Evolutionary conservation across 306 rosid genomes (phyloP), one percentile per base, ranked within the genome.

Genomic region (Purshia tridentata): DNA sequence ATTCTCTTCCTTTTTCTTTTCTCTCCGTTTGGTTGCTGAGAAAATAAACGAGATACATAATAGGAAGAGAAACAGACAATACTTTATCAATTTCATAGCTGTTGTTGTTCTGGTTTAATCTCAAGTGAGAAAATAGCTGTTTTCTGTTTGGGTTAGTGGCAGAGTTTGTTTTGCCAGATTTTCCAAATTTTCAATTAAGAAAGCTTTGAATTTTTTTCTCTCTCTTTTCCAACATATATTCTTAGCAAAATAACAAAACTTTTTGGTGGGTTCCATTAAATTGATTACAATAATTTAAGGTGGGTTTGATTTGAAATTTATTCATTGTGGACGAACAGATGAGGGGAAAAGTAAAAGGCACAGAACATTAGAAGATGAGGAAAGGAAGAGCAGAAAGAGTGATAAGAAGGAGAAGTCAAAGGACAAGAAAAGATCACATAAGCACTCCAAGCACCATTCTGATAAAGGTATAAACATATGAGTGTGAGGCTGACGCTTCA

Each of bases 291-390:
- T 18, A 37, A 12, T 53, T 14, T 22, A 48, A 61, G 6, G 10
- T 60, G 6, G 39, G 15, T 72, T 71, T 23, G 18, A 9, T 8
- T 4, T 8, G 29, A 55, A 54, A 51, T 51, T 51, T 50, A 4
- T 1, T 41, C 41, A 15, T 0, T 15, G 74, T 51, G 71, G 46
- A 81, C 73, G 41, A 22, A 65, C 83, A 94, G 99, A 81, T 69
- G 95, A 84, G 72, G 86, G 84, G 65, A 84, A 73, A 74, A 79
- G 76, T 71, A 94, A 94, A 95, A 89, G 93, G 81, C 81, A 19
- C 23, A 88, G 91, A 80, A 70, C 75, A 2, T 85, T 53, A 29
- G 96, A 88, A 57, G 88, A 81, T 76, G 91, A 75, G 20, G 92
- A 81, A 23, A 85, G 75, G 82, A 91, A 84, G 83, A 57, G 73